These are phyloP conservation scores for Hypoxylon sp. DNA, from an alignment of 2,329 filamentous ascomycete species.

Conservation along the genomic window DNA sequence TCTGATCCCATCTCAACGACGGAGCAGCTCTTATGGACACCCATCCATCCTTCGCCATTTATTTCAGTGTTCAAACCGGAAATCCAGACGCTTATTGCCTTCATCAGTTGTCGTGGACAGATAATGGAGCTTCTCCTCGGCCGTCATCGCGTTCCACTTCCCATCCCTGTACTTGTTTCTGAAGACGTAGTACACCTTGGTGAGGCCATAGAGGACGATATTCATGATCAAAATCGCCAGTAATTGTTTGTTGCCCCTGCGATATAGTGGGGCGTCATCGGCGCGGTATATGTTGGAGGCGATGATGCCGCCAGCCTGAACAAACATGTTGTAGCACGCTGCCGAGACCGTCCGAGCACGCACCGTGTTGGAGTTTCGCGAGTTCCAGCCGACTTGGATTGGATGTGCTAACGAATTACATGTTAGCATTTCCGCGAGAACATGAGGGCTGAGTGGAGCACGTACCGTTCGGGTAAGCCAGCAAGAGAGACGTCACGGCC, in stretches of 20 bases:
- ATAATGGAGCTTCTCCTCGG: slow-evolving; percentile 64
- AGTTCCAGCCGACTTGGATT: slow-evolving; percentile 52
- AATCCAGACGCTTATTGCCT: slow-evolving; percentile 61
- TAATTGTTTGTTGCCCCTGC: slow-evolving; percentile 66
- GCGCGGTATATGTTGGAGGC: slow-evolving; percentile 63
- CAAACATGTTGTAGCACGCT: slow-evolving; percentile 67
- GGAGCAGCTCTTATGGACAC: neutral
- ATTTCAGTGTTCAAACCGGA: slow-evolving; percentile 57
- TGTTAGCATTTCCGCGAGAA: slow-evolving; percentile 6
- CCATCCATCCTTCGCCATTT: neutral
- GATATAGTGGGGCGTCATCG: slow-evolving; percentile 67
- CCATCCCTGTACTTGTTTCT: slow-evolving; percentile 62
- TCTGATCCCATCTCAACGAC: neutral
- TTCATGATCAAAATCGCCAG: slow-evolving; percentile 65
- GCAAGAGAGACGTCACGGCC: slow-evolving; percentile 59
- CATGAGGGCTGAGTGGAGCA: slow-evolving; percentile 1
- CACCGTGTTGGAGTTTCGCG: slow-evolving; percentile 70
- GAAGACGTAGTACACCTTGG: slow-evolving; percentile 66
- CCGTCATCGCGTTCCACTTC: slow-evolving; percentile 63
- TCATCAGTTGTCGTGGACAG: slow-evolving; percentile 59
- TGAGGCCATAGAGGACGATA: slow-evolving; percentile 63
- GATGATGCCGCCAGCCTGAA: slow-evolving; percentile 53
- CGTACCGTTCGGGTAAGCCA: slow-evolving; percentile 60
- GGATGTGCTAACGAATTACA: slow-evolving; percentile 36
- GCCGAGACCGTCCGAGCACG: slow-evolving; percentile 69